phyloP scores from a whole-genome alignment of 2,329 filamentous ascomycete species.

The Raffaelea deltoideospora region DNA sequence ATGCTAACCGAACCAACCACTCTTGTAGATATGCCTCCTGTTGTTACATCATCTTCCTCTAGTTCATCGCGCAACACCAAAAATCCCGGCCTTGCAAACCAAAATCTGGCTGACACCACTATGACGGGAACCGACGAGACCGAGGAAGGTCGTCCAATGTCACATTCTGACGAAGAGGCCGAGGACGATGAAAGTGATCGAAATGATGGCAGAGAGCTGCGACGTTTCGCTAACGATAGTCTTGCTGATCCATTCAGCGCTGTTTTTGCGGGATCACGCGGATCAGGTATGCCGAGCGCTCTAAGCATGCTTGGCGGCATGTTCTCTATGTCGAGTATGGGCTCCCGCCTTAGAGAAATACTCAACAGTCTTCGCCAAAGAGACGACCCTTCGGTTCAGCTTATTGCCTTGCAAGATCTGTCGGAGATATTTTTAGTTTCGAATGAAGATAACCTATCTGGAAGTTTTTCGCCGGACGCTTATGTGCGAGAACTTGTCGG shows the following conservation, averaged over 20 bases:
- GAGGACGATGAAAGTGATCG: slow-evolving; percentile 6
- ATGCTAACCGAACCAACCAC: no score
- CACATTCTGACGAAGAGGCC: neutral
- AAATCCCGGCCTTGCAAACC: neutral
- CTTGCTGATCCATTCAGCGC: slow-evolving; percentile 34
- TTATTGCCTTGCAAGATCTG: slow-evolving; percentile 83
- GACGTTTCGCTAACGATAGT: slow-evolving; percentile 17
- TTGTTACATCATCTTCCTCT: no score
- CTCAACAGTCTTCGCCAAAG: slow-evolving; percentile 63
- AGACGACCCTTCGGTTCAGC: slow-evolving; percentile 72
- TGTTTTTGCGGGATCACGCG: slow-evolving; percentile 51
- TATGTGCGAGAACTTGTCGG: slow-evolving; percentile 89
- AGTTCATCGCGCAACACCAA: neutral
- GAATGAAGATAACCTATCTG: slow-evolving; percentile 90
- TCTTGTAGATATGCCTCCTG: no score
- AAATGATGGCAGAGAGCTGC: slow-evolving; percentile 34
- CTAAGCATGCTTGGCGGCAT: slow-evolving; percentile 80
- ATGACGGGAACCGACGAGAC: slow-evolving; percentile 57
- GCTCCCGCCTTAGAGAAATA: slow-evolving; percentile 64
- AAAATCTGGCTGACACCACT: slow-evolving; percentile 46
- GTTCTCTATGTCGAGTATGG: slow-evolving; percentile 83
- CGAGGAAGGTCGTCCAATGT: slow-evolving; percentile 3
- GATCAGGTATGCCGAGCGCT: slow-evolving; percentile 59
- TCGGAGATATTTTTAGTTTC: slow-evolving; percentile 88
- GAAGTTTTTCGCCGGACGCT: slow-evolving; percentile 84